These are phyloP conservation scores for Meyerozyma sp. DNA, from an alignment of 1,139 yeast species.

Conservation along the genomic window DNA sequence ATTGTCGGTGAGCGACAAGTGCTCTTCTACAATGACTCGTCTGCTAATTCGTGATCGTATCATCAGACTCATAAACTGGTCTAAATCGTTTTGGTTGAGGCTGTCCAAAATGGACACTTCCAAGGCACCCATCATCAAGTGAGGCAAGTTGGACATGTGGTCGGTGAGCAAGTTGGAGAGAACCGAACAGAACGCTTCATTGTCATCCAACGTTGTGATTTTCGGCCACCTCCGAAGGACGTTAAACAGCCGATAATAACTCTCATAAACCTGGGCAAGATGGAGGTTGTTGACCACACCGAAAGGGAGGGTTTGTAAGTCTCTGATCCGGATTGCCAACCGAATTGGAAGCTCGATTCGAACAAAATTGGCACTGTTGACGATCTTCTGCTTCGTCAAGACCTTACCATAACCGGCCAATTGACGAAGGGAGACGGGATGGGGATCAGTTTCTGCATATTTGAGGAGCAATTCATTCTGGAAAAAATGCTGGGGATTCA, in stretches of 20 bases:
- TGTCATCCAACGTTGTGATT: constrained; percentile 66
- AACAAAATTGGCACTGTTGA: constrained; percentile 83
- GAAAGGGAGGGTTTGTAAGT: constrained; percentile 78
- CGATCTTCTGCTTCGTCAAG: constrained; percentile 70
- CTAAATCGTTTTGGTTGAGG: constrained; percentile 60
- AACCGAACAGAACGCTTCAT: constrained; percentile 62
- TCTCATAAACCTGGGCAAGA: constrained; percentile 80
- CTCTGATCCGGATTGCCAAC: constrained; percentile 72
- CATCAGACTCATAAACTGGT: constrained; percentile 68
- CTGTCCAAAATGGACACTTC: constrained; percentile 67
- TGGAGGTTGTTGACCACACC: constrained; percentile 82
- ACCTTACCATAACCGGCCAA: constrained; percentile 84
- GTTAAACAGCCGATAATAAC: constrained; percentile 83
- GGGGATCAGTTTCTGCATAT: constrained; percentile 64
- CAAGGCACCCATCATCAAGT: constrained; percentile 86
- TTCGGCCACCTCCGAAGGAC: constrained; percentile 69
- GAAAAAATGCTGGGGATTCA: constrained; percentile 73
- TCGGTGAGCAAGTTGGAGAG: constrained; percentile 64
- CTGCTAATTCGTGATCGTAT: constrained; percentile 83
- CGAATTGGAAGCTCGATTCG: constrained; percentile 79
- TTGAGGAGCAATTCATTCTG: constrained; percentile 72
- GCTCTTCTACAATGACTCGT: constrained; percentile 87
- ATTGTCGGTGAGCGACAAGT: constrained; percentile 67
- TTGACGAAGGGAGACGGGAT: constrained; percentile 84
- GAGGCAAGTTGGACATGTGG: constrained; percentile 77